Percentiles rank a stretch among this genome's conserved stretches.
Conservation (phyloP, 1,284 basidiomycete species). For the Vanrija sp. region DNA sequence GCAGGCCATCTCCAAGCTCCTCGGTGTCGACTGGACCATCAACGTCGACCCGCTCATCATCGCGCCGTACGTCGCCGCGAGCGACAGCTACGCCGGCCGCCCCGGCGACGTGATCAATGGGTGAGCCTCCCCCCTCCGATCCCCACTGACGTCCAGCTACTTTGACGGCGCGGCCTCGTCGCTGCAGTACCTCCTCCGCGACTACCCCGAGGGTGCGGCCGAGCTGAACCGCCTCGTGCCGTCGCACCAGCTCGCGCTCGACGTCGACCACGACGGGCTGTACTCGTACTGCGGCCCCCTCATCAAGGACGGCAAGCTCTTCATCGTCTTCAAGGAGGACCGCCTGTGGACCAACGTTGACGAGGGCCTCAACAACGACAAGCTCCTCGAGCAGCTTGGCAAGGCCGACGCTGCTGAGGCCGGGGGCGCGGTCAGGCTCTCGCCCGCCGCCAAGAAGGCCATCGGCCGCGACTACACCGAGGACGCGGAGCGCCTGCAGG, state of each 20-base stretch:
- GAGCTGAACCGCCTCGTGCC: neutral
- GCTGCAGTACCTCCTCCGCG: neutral
- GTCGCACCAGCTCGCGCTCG: neutral
- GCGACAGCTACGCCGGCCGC: neutral
- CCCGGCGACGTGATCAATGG: neutral
- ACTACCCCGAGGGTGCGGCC: neutral
- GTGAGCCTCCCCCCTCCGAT: neutral
- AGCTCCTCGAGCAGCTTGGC: neutral
- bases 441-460: neutral
- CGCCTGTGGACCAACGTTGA: neutral
- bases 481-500: neutral
- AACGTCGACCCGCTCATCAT: slow-evolving; percentile 6
- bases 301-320: slow-evolving; percentile 1
- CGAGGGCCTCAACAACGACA: neutral
- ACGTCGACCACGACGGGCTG: neutral
- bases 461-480: neutral
- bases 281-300: slow-evolving; percentile 5
- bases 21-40: slow-evolving; percentile 1
- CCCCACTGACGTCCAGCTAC: neutral
- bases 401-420: neutral
- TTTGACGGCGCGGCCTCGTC: neutral
- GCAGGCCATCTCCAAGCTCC: neutral
- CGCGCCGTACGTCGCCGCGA: neutral
- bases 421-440: neutral
- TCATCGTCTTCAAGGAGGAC: slow-evolving; percentile 3